Conservation (phyloP, 352 stramenopile genomes). For the Globisporangium radiosum region DNA sequence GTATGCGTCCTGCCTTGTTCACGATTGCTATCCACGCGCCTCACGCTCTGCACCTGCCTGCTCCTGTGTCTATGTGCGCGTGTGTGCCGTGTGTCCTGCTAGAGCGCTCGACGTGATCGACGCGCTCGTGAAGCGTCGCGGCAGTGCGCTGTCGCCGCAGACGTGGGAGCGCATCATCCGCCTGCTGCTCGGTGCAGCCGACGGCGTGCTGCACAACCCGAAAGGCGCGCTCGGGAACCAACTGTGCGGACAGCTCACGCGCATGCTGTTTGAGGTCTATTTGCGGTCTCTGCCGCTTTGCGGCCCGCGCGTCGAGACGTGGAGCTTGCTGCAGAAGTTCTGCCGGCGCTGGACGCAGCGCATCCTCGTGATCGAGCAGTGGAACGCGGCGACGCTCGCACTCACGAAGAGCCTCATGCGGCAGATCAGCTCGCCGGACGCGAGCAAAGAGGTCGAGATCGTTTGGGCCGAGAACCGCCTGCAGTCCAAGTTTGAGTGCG, state of each 20-base stretch:
- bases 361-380: conserved; percentile 83
- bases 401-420: conserved; percentile 72
- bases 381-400: conserved; percentile 69
- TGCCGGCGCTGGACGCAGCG: conserved; percentile 83
- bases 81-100: conserved; percentile 3
- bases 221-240: conserved; percentile 68
- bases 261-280: conserved; percentile 76
- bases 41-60: no score
- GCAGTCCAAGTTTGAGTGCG: conserved; percentile 62
- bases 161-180: conserved; percentile 85
- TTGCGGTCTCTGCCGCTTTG: conserved; percentile 63
- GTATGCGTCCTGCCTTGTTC: not conserved
- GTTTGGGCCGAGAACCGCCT: conserved; percentile 59
- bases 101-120: conserved; percentile 81
- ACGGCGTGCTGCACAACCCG: conserved; percentile 70
- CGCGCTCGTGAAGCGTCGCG: conserved; percentile 59
- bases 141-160: conserved; percentile 45
- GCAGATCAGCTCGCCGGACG: conserved; percentile 47
- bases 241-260: conserved; percentile 67
- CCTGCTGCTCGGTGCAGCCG: conserved; percentile 62
- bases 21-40: no score
- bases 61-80: no score
- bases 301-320: conserved; percentile 65
- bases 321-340: conserved; percentile 81
- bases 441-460: conserved; percentile 64